These are phyloP conservation scores for Paramecium sexaurelia DNA, from an alignment of 73 alveolate species.

Conservation along the genomic window DNA sequence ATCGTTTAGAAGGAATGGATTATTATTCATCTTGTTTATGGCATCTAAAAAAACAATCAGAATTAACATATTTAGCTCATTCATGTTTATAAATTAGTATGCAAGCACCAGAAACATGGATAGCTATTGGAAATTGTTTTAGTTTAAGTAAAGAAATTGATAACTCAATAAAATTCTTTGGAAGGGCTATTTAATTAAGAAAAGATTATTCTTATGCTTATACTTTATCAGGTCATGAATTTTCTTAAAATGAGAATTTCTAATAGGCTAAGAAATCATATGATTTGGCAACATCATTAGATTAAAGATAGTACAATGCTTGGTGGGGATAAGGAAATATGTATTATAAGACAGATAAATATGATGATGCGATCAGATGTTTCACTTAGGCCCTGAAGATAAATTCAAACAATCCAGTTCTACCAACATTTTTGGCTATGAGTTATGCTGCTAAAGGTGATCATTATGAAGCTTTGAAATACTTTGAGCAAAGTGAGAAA, in stretches of 20 bases:
- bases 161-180: slow-evolving; percentile 92
- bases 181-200: slow-evolving; percentile 91
- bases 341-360: slow-evolving; percentile 91
- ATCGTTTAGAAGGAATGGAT: slow-evolving; percentile 93
- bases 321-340: slow-evolving; percentile 99
- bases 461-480: slow-evolving; percentile 82
- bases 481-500: slow-evolving; percentile 83
- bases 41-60: slow-evolving; percentile 96
- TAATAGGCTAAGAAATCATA: slow-evolving; percentile 88
- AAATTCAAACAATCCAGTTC: slow-evolving; percentile 87
- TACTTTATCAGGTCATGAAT: slow-evolving; percentile 96
- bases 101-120: slow-evolving; percentile 97
- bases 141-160: slow-evolving; percentile 94
- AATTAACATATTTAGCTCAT: slow-evolving; percentile 86
- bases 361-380: slow-evolving; percentile 85
- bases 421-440: slow-evolving; percentile 93
- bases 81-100: slow-evolving; percentile 76
- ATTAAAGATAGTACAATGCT: slow-evolving; percentile 96
- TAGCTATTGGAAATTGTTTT: slow-evolving; percentile 94
- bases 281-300: slow-evolving; percentile 84
- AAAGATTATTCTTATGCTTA: slow-evolving; percentile 91
- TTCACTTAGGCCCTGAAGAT: slow-evolving; percentile 83
- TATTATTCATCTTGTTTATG: slow-evolving; percentile 95
- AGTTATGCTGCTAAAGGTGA: slow-evolving; percentile 85
- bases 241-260: slow-evolving; percentile 91